phyloP scores from a whole-genome alignment of 129 eudicot genomes.

The Sambucus nigra region DNA sequence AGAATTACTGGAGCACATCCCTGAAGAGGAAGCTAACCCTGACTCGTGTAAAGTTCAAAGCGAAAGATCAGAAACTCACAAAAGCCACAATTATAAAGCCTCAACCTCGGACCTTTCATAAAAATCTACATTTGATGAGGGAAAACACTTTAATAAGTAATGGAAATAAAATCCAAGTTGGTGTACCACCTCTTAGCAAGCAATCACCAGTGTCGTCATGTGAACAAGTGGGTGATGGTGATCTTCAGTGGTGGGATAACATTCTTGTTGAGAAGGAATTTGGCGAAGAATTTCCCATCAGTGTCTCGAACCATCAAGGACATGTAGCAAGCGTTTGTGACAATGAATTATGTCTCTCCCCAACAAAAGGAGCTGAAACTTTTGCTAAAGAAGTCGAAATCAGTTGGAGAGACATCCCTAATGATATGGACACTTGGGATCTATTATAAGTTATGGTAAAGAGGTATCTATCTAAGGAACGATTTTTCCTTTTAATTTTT shows the following conservation, averaged over 20 bases:
- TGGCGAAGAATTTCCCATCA: background rate
- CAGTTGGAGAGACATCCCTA: background rate
- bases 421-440: conserved; percentile 19
- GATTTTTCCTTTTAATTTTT: background rate
- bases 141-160: background rate
- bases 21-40: conserved; percentile 3
- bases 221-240: background rate
- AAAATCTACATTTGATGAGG: background rate
- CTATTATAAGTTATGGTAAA: conserved; percentile 8
- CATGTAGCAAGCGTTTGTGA: background rate
- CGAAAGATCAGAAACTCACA: background rate
- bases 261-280: background rate
- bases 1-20: conserved; percentile 56
- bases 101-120: conserved; percentile 28
- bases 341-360: background rate
- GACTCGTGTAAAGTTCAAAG: background rate
- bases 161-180: background rate
- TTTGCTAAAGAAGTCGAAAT: background rate
- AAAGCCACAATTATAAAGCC: conserved; percentile 14
- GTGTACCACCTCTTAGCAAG: background rate
- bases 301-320: background rate
- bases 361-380: background rate
- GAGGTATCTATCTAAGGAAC: background rate
- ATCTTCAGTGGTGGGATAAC: conserved; percentile 5
- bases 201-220: background rate